Conservation (phyloP, 2,329 filamentous ascomycete genomes). For the Truncatella angustata region DNA sequence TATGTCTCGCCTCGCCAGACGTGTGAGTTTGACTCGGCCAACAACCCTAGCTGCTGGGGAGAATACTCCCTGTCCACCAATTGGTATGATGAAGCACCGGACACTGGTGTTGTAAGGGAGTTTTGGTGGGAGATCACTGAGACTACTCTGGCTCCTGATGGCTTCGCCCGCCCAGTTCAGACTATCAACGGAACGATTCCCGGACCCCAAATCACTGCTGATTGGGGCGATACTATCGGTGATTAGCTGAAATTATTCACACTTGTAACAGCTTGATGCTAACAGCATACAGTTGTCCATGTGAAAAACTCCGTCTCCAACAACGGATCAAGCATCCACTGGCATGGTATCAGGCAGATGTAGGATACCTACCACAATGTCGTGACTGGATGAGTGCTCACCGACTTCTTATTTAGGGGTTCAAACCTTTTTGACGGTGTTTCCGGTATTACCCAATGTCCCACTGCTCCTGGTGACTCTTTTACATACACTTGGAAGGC, state of each 20-base stretch:
- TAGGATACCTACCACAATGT: neutral
- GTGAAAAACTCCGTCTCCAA: conserved; percentile 49
- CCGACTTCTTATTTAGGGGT: neutral
- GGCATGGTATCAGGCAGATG: conserved; percentile 59
- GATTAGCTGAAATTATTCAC: conserved; percentile 22
- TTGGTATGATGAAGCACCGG: conserved; percentile 27
- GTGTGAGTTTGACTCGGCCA: conserved; percentile 8
- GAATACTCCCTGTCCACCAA: conserved; percentile 36
- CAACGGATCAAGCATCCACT: conserved; percentile 64
- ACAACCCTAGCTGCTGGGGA: conserved; percentile 26
- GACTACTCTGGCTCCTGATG: conserved; percentile 30
- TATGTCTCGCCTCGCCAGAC: conserved; percentile 1
- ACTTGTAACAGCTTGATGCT: neutral
- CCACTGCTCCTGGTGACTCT: conserved; percentile 46
- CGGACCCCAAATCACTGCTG: conserved; percentile 36
- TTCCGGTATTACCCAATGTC: conserved; percentile 45
- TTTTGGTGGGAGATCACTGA: conserved; percentile 23
- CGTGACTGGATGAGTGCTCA: too few species aligned
- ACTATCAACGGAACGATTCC: conserved; percentile 39
- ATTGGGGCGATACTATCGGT: conserved; percentile 45
- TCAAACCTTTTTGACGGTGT: conserved; percentile 49
- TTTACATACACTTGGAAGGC: conserved; percentile 58
- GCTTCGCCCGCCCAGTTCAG: conserved; percentile 22
- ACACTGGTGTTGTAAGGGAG: conserved; percentile 38
- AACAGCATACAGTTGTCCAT: conserved; percentile 34